Conservation (phyloP, 495 filamentous ascomycete genomes). For the Hypoxylon intermedium region DNA sequence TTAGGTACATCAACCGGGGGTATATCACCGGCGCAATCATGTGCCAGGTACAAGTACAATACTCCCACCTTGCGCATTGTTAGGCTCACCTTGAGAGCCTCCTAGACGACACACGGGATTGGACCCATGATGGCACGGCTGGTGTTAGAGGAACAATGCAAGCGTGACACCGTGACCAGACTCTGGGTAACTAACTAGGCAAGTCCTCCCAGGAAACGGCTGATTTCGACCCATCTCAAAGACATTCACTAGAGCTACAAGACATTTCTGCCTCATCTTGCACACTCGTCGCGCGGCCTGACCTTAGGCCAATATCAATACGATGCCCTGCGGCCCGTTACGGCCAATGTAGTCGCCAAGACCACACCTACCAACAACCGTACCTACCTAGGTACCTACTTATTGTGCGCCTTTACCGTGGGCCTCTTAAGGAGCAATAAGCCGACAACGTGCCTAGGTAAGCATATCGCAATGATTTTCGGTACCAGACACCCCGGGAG, state of each 20-base stretch:
- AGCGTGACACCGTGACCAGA: constrained; percentile 13
- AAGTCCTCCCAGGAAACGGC: constrained; percentile 4
- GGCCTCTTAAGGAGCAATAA: background rate
- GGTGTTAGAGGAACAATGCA: constrained; percentile 7
- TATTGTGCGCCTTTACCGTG: background rate
- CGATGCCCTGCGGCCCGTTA: constrained; percentile 5
- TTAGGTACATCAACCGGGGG: constrained; percentile 16
- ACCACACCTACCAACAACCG: constrained; percentile 1
- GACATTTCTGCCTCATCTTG: constrained; percentile 3
- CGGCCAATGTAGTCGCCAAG: background rate
- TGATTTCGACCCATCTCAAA: constrained; percentile 12
- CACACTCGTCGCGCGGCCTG: constrained; percentile 7
- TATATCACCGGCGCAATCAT: constrained; percentile 32
- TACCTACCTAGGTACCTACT: too few species aligned
- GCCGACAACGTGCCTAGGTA: background rate
- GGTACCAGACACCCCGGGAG: constrained; percentile 1
- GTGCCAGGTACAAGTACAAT: constrained; percentile 10
- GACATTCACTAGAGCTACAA: background rate
- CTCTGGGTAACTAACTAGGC: constrained; percentile 8
- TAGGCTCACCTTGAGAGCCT: constrained; percentile 40
- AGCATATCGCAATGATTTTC: constrained; percentile 3
- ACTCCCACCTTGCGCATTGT: constrained; percentile 19
- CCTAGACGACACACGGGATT: constrained; percentile 25
- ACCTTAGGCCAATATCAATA: too few species aligned
- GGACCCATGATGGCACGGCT: constrained; percentile 18